Conservation (phyloP, 805 yeast genomes). For the Saccharomycopsis oosterbeekiorum region DNA sequence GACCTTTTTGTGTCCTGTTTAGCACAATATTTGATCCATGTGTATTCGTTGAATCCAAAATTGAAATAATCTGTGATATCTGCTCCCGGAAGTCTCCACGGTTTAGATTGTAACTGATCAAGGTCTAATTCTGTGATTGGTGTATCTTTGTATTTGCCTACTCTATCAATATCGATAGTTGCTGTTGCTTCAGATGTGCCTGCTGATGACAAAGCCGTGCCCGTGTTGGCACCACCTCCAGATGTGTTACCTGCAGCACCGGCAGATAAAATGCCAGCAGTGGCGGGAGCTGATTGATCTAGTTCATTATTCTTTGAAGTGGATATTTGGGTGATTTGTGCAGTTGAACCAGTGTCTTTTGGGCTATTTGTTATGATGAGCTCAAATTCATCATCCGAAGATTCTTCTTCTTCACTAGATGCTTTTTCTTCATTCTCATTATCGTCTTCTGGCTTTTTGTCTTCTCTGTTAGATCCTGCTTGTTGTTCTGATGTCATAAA, state of each 20-base stretch:
- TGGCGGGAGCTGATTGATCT: constrained; percentile 20
- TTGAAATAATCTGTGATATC: constrained; percentile 92
- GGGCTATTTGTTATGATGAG: constrained; percentile 54
- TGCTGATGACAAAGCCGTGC: background rate
- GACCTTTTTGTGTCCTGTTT: constrained; percentile 51
- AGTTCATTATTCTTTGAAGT: background rate
- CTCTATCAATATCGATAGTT: constrained; percentile 57
- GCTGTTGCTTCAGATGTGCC: constrained; percentile 26
- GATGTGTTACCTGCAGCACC: background rate
- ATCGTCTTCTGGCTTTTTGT: constrained; percentile 9
- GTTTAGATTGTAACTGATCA: constrained; percentile 81
- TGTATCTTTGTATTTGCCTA: constrained; percentile 67
- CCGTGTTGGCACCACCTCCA: background rate
- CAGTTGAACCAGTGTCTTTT: constrained; percentile 9
- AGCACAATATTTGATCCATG: constrained; percentile 88
- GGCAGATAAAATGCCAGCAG: constrained; percentile 25
- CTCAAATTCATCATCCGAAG: constrained; percentile 48
- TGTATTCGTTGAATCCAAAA: constrained; percentile 90
- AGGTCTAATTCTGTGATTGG: constrained; percentile 76
- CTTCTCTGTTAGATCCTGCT: constrained; percentile 16
- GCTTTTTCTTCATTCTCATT: constrained; percentile 24
- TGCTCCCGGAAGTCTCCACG: constrained; percentile 98
- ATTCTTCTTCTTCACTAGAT: constrained; percentile 19
- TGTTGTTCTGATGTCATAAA: constrained; percentile 6
- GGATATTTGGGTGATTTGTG: background rate